Evolutionary conservation across 176 grass and related monocot species (phyloP).

Genomic region (Tillandsia fasciculata): DNA sequence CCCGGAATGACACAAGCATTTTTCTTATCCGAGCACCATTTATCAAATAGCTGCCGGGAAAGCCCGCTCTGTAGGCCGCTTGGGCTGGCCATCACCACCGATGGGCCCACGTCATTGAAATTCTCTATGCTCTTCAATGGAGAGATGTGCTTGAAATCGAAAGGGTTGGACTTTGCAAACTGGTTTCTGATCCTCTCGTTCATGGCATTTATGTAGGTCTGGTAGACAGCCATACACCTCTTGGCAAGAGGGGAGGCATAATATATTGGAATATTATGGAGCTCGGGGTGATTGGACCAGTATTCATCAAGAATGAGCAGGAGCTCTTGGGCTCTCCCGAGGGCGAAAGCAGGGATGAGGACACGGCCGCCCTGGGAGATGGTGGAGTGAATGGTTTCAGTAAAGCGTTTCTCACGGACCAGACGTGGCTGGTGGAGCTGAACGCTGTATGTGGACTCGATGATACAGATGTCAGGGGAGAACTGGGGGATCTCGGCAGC

Average conservation of each 20-base stretch:
- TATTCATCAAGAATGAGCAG: conserved; percentile 93
- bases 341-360: conserved; percentile 89
- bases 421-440: conserved; percentile 72
- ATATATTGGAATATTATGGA: conserved; percentile 94
- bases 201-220: conserved; percentile 98
- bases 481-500: conserved; percentile 87
- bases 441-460: conserved; percentile 84
- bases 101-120: conserved; percentile 83
- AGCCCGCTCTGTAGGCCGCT: conserved; percentile 77
- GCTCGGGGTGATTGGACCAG: conserved; percentile 83
- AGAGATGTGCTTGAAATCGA: conserved; percentile 83
- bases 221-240: conserved; percentile 91
- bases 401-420: conserved; percentile 83
- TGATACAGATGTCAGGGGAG: conserved; percentile 85
- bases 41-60: conserved; percentile 89
- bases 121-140: conserved; percentile 90
- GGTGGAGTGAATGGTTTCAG: conserved; percentile 74
- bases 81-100: conserved; percentile 91
- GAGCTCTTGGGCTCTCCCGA: conserved; percentile 85
- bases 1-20: conserved; percentile 89
- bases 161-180: conserved; percentile 83
- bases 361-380: conserved; percentile 69
- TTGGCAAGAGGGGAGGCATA: conserved; percentile 93
- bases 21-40: conserved; percentile 93
- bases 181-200: conserved; percentile 94